Evolutionary conservation across 2,329 filamentous ascomycete species (phyloP).

Genomic region (Myriosclerotinia curreyana): DNA sequence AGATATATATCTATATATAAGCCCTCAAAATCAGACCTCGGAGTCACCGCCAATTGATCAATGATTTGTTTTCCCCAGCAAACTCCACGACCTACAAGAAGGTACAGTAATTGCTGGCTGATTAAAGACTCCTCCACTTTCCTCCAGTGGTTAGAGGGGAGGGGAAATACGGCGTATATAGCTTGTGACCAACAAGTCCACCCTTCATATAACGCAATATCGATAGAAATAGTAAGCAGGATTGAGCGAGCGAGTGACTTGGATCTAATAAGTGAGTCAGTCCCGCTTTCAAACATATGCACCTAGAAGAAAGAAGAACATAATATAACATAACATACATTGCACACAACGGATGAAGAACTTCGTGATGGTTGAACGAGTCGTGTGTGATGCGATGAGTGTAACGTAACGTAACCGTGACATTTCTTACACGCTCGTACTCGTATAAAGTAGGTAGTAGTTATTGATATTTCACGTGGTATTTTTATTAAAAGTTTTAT

Average conservation of each 20-base stretch:
- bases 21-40: not conserved
- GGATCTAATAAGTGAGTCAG: not conserved
- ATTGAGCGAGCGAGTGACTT: not conserved
- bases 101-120: not conserved
- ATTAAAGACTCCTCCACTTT: not conserved
- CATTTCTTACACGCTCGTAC: too few relatives aligned
- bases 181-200: not conserved
- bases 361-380: constrained; percentile 2
- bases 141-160: not conserved
- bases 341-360: not conserved
- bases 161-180: not conserved
- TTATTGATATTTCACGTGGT: too few relatives aligned
- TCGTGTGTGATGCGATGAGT: too few relatives aligned
- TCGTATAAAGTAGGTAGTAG: too few relatives aligned
- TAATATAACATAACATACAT: not conserved
- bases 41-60: constrained; percentile 9
- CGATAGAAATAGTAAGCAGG: not conserved
- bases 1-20: not conserved
- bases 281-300: constrained; percentile 4
- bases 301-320: constrained; percentile 2
- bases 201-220: constrained; percentile 2
- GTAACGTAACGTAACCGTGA: too few relatives aligned
- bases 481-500: too few relatives aligned
- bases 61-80: not conserved
- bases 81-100: not conserved